These are phyloP conservation scores for Reticulascus tulasneorum DNA, from an alignment of 2,329 filamentous ascomycete genomes.

Conservation along the genomic window DNA sequence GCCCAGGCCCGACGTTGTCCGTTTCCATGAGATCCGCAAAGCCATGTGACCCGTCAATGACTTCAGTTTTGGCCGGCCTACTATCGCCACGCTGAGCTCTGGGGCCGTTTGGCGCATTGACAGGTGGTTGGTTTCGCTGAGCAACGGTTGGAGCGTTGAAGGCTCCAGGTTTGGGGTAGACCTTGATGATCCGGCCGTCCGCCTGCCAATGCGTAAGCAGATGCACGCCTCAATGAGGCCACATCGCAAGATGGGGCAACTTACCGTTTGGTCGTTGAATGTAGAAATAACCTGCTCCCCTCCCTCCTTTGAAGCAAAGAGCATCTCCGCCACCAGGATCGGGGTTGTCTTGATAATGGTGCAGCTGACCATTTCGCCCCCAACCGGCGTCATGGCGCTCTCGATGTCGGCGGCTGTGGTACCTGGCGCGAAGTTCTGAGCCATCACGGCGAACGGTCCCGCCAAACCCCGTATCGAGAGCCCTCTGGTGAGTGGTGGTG, in stretches of 20 bases:
- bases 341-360: constrained; percentile 63
- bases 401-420: constrained; percentile 81
- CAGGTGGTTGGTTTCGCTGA: constrained; percentile 21
- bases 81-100: constrained; percentile 22
- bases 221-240: not conserved
- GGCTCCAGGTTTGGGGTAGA: constrained; percentile 62
- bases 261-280: constrained; percentile 75
- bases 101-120: constrained; percentile 27
- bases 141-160: constrained; percentile 22
- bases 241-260: constrained; percentile 21
- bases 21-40: constrained; percentile 47
- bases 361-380: constrained; percentile 65
- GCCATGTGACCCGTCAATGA: constrained; percentile 52
- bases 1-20: constrained; percentile 21
- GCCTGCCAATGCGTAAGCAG: constrained; percentile 42
- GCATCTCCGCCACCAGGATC: constrained; percentile 73
- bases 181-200: constrained; percentile 69
- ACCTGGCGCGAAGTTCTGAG: constrained; percentile 77
- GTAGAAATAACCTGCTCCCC: constrained; percentile 70
- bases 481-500: constrained; percentile 33
- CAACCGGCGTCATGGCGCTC: constrained; percentile 73
- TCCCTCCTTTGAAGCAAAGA: constrained; percentile 67
- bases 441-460: constrained; percentile 68
- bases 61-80: constrained; percentile 27
- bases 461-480: constrained; percentile 71